Base-by-base conservation (phyloP, 2,329 filamentous ascomycete genomes). In the Sporothrix phasma region DNA sequence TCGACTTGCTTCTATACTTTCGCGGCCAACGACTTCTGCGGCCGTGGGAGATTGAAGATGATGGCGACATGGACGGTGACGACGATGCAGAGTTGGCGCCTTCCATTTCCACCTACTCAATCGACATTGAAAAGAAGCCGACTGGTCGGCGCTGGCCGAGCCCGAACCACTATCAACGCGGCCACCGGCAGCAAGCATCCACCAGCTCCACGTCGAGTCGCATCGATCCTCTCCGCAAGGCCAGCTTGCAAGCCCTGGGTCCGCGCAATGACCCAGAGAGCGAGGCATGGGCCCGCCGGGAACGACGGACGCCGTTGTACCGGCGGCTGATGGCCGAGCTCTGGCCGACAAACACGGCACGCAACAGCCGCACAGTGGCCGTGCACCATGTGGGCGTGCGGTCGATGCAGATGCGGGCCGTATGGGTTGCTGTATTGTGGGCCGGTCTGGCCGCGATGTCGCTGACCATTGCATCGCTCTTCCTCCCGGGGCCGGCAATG, bases 1-100 rank as follows among this genome's bases (percentile, higher is more conserved):
- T 79, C 3, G 78, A 76, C 53, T 37, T 77, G 5, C 64, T 73
- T 17, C 65, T 79, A 8, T 70, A 76, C 63, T 66, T 71, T 11
- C 66, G 69, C 17, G 67, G 71, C 8, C 68, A 66, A 54, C 73
- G 77, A 10, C 72, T 75, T 41, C 64, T 77, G 4, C 69, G 74
- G 3, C 75, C 76, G 0, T 79, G 77, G 77, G 77, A 79, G 66
- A 29, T 39, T 1, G 67, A 66, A n/a, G 61, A 53, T 15, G 31
- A 65, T 37, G 63, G 24, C 24, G 47, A 66, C 15, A 13, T 37
- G 37, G 60, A 62, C 60, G 68, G 70, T 41, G 56, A 66, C 0
- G 67, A 46, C 37, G 63, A 54, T 29, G 56, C 61, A 41, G 37
- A 41, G 37, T n/a, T 31, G 2, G n/a, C 17, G 1, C 47, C 51